These are phyloP conservation scores for Puccinia polysora DNA, from an alignment of 1,284 basidiomycete species.

Conservation along the genomic window DNA sequence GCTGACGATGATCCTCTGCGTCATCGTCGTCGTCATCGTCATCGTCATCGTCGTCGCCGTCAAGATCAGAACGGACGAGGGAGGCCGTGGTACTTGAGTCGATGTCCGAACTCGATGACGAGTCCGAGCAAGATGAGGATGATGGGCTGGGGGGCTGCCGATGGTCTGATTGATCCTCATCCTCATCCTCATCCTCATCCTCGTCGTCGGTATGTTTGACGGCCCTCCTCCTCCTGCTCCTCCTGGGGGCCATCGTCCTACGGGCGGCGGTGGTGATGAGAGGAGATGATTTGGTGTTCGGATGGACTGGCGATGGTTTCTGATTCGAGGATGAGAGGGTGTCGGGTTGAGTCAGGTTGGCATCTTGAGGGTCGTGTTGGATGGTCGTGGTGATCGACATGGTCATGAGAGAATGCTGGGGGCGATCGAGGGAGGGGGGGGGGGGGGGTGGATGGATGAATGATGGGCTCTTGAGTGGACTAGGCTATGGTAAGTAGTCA, in stretches of 20 bases:
- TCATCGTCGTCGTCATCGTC: background rate
- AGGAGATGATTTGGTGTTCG: background rate
- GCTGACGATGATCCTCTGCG: background rate
- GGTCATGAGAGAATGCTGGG: too few relatives aligned
- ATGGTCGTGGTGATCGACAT: conserved; percentile 12
- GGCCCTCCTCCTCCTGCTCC: background rate
- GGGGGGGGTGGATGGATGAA: too few relatives aligned
- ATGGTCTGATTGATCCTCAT: background rate
- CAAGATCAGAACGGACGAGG: background rate
- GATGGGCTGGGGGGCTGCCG: background rate
- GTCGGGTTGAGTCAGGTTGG: background rate
- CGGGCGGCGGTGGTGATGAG: background rate
- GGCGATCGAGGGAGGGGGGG: too few relatives aligned
- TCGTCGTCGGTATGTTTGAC: too few relatives aligned
- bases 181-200: background rate
- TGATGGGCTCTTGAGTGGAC: too few relatives aligned
- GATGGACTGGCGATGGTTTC: background rate
- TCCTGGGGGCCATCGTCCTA: too few relatives aligned
- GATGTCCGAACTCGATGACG: background rate
- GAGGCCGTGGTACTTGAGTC: conserved; percentile 1
- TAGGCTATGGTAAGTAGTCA: too few relatives aligned
- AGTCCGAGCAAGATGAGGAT: conserved; percentile 7
- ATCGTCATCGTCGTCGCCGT: background rate
- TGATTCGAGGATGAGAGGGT: conserved; percentile 4
- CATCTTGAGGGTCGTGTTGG: background rate